Evolutionary conservation across 768 basidiomycete species (phyloP).

Genomic region (Leccinum boreale): DNA sequence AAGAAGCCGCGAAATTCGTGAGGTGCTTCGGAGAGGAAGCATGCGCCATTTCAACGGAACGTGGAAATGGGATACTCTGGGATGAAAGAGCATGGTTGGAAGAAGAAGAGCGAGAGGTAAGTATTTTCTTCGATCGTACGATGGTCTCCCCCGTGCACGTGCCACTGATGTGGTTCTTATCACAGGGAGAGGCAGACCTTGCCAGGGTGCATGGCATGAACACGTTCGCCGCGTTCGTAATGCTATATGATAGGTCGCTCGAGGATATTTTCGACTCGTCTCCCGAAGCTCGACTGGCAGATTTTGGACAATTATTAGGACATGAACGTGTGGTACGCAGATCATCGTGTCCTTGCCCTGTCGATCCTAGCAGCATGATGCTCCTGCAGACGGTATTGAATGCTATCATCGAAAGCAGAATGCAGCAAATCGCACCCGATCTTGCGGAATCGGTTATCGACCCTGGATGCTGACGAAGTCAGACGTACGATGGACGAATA

Average conservation of each 20-base stretch:
- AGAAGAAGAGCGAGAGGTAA: slow-evolving; percentile 51
- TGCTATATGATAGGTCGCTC: slow-evolving; percentile 53
- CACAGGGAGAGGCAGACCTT: slow-evolving; percentile 61
- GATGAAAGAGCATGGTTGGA: slow-evolving; percentile 61
- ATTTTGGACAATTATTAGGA: slow-evolving; percentile 49
- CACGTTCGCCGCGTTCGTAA: slow-evolving; percentile 60
- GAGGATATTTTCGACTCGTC: slow-evolving; percentile 54
- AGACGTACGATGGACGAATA: slow-evolving; percentile 3
- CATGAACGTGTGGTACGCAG: slow-evolving; percentile 49
- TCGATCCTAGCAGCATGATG: slow-evolving; percentile 7
- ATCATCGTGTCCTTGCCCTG: not conserved
- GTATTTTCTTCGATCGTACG: slow-evolving; percentile 10
- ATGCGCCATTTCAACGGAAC: slow-evolving; percentile 40
- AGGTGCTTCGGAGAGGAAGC: slow-evolving; percentile 60
- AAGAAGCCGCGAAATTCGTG: slow-evolving; percentile 53
- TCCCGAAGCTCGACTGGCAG: slow-evolving; percentile 43
- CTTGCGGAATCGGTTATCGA: slow-evolving; percentile 8
- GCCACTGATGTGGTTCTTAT: slow-evolving; percentile 6
- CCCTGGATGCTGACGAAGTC: slow-evolving; percentile 13
- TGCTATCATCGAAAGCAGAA: slow-evolving; percentile 33
- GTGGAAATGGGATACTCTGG: slow-evolving; percentile 46
- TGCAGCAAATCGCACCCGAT: slow-evolving; percentile 27
- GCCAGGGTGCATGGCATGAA: slow-evolving; percentile 63
- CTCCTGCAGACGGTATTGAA: slow-evolving; percentile 34
- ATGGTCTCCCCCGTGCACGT: slow-evolving; percentile 9